Base-by-base conservation (phyloP, 768 basidiomycete species). In the Psilocybe subaeruginosa region DNA sequence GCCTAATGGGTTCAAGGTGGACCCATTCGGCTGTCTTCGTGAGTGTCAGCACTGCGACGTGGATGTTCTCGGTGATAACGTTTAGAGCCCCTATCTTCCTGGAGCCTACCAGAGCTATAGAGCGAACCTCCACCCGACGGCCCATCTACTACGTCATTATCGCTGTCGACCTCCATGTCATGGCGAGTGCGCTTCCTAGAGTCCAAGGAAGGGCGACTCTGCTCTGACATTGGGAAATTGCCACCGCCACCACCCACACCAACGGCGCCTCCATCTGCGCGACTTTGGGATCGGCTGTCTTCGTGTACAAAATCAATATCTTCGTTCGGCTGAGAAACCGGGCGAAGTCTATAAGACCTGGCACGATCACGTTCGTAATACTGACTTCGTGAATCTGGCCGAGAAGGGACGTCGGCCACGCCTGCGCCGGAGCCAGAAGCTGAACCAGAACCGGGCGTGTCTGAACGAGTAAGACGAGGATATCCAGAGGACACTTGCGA, bases 141-240 rank as follows among this genome's bases (percentile, higher is more conserved):
- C 54, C 46, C 65, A 58, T 58, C 72, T 29, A 68, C 76, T 64
- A 75, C 78, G 70, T 83, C 82, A 75, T 82, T 77, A 30, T 82
- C 82, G 49, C 75, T 83, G 58, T 87, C 86, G 51, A 83, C 77
- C 45, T 90, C 88, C 85, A 88, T 85, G 56, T 89, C 88, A 53
- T 82, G 81, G 61, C 85, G 79, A 64, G 76, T 79, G 58, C 88
- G 80, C 70, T 87, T 89, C 71, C 85, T 82, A 43, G 80, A 71
- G 50, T 83, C 83, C 68, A 76, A 66, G 69, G 74, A 64, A 58
- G 77, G 73, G 19, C 56, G 61, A 33, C 39, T 58, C 70, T 77
- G 81, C 67, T 79, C 79, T 64, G 77, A 69, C 62, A 71, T 62
- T 61, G 71, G 61, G 54, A 70, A 74, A 65, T 68, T 72, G 68